phyloP scores from a whole-genome alignment of 2,329 filamentous ascomycete species.

The Rhexocercosporidium sp. region DNA sequence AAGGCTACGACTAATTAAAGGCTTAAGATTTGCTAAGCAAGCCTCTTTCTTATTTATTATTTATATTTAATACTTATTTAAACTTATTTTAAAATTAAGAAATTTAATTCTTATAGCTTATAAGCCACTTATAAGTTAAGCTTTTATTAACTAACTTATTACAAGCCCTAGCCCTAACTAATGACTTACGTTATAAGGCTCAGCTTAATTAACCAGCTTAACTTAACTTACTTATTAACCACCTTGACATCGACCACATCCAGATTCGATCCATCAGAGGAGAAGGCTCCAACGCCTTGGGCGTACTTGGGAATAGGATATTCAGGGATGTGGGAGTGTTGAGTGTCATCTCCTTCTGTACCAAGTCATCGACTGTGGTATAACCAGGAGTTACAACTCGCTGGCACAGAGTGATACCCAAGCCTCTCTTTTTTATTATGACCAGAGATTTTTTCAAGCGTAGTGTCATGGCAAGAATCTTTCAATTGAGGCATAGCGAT shows the following conservation, averaged over 20 bases:
- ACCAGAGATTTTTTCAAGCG: conserved; percentile 24
- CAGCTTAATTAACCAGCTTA: too few species aligned
- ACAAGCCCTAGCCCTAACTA: too few species aligned
- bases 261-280: conserved; percentile 54
- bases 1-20: too few species aligned
- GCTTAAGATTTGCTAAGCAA: too few species aligned
- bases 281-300: conserved; percentile 69
- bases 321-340: conserved; percentile 75
- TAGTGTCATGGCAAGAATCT: conserved; percentile 40
- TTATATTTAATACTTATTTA: too few species aligned
- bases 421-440: conserved; percentile 24
- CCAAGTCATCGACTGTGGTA: conserved; percentile 87
- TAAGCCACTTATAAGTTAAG: too few species aligned
- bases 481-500: conserved; percentile 54
- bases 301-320: conserved; percentile 84
- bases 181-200: too few species aligned
- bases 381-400: conserved; percentile 67
- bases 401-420: conserved; percentile 37
- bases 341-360: conserved; percentile 83
- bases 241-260: conserved; percentile 82
- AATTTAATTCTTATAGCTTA: too few species aligned
- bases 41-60: too few species aligned
- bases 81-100: too few species aligned
- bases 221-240: too few species aligned
- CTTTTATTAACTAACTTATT: too few species aligned